Base-by-base conservation (phyloP, 371 early-diverging fungal species). In the Vairimorpha necatrix region DNA sequence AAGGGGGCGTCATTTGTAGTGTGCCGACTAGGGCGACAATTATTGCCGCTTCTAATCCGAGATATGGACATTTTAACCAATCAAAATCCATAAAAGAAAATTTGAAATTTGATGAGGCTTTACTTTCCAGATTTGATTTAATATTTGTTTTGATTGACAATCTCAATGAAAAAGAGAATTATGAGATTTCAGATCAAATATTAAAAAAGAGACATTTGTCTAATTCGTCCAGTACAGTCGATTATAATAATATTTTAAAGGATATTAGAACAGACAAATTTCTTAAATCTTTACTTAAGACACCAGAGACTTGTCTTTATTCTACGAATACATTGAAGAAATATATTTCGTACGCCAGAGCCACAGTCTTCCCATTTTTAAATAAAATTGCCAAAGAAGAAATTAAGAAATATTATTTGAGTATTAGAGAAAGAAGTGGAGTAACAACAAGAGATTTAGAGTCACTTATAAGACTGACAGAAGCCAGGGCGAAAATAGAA, bases 311-410 rank as follows among this genome's bases (percentile, higher is more conserved):
- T 30, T 13, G 13, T 28, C 88, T 87, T 33, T 83, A 90, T 38
- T 87, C 89, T 0, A 69, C 82, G 14, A 78, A 85, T 0, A 80
- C 90, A 38, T 71, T 91, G 26, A 87, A 90, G 60, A 78, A 77
- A 72, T 84, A 83, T 74, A 78, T 84, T 24, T 46, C 65, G 34
- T 85, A 83, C 72, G 82, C 83, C 0, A 72, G 80, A 70, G 70
- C 56, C 11, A 36, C 39, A 46, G 72, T 83, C 14, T 53, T 72
- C 70, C 85, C 85, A n/a, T 67, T 69, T 3, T 76, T 85, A 22
- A 77, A 70, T 20, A 67, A 47, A 38, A n/a, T 63, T 32, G 82
- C 85, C 0, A 80, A 79, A 63, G 72, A 75, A 28, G 50, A 38
- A 24, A 34, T 82, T 42, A 70, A 70, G 38, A 53, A 69, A 22